Evolutionary conservation across 169 alveolate species (phyloP).

Genomic region (Besnoitia besnoiti): DNA sequence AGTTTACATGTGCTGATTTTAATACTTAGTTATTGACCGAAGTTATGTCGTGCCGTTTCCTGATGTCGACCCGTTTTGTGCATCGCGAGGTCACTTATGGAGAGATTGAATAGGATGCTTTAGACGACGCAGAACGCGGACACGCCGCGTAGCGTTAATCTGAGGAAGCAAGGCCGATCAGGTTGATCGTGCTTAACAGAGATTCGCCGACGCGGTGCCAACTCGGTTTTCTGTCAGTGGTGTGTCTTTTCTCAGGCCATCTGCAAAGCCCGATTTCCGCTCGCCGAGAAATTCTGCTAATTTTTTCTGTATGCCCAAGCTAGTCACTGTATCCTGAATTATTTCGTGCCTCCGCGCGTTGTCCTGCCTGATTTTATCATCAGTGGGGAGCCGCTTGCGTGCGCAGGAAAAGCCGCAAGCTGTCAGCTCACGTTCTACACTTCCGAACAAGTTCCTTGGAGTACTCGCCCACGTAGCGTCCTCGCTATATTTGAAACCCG

Average conservation of each 20-base stretch:
- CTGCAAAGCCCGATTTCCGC: constrained; percentile 9
- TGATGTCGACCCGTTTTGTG: not conserved
- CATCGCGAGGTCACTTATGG: not conserved
- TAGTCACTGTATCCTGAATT: not conserved
- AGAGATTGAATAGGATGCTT: too few species aligned
- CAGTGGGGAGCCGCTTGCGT: too few species aligned
- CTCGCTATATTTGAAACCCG: too few species aligned
- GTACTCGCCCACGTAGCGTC: too few species aligned
- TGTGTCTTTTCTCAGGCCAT: not conserved
- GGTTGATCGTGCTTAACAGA: too few species aligned
- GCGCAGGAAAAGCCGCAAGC: too few species aligned
- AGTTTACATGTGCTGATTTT: too few species aligned
- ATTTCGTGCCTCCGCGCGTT: not conserved
- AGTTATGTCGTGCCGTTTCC: not conserved
- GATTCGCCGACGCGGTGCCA: too few species aligned
- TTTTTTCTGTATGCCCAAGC: not conserved
- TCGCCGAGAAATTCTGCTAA: not conserved
- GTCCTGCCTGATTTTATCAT: not conserved
- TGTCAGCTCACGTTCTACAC: too few species aligned
- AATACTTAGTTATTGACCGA: not conserved
- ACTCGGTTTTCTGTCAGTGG: not conserved
- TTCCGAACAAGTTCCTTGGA: too few species aligned
- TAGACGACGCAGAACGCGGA: not conserved
- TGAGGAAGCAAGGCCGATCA: too few species aligned
- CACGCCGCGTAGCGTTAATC: too few species aligned